Evolutionary conservation across 2,329 filamentous ascomycete species (phyloP).

Genomic region (Curvularia eragrostidis): DNA sequence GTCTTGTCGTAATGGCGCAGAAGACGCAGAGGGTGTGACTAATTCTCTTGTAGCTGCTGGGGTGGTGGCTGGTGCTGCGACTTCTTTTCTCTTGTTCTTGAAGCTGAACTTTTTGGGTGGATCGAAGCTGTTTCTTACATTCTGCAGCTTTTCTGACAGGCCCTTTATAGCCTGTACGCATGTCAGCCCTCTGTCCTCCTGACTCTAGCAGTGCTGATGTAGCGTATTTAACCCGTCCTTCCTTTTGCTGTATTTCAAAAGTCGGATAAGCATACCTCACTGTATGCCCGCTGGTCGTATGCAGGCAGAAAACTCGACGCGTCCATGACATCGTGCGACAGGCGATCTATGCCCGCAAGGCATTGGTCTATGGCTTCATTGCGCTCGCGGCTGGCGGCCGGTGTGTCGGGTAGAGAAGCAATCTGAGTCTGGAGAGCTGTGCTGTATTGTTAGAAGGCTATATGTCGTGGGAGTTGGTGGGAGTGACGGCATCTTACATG

Average conservation of each 20-base stretch:
- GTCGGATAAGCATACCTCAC: conserved; percentile 78
- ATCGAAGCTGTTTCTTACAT: conserved; percentile 67
- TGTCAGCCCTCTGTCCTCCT: not conserved
- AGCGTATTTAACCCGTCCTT: too few relatives aligned
- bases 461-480: fast-evolving
- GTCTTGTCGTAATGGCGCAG: conserved; percentile 37
- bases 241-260: conserved; percentile 80
- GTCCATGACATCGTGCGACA: conserved; percentile 86
- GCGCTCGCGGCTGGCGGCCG: conserved; percentile 71
- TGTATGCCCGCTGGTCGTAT: conserved; percentile 88
- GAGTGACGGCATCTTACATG: conserved; percentile 58
- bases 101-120: conserved; percentile 87
- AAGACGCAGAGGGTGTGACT: conserved; percentile 36
- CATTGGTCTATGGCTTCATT: conserved; percentile 82
- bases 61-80: conserved; percentile 44
- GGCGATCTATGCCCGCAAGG: conserved; percentile 76
- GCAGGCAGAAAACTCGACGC: conserved; percentile 81
- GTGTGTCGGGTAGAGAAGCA: conserved; percentile 66
- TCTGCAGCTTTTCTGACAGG: conserved; percentile 78
- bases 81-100: conserved; percentile 64
- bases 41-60: conserved; percentile 15
- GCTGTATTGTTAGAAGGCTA: conserved; percentile 12
- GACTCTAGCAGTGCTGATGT: too few relatives aligned
- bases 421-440: conserved; percentile 80
- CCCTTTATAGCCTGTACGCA: conserved; percentile 73